Evolutionary conservation across 352 stramenopile genomes (phyloP).

Genomic region (Phytopythium vexans): DNA sequence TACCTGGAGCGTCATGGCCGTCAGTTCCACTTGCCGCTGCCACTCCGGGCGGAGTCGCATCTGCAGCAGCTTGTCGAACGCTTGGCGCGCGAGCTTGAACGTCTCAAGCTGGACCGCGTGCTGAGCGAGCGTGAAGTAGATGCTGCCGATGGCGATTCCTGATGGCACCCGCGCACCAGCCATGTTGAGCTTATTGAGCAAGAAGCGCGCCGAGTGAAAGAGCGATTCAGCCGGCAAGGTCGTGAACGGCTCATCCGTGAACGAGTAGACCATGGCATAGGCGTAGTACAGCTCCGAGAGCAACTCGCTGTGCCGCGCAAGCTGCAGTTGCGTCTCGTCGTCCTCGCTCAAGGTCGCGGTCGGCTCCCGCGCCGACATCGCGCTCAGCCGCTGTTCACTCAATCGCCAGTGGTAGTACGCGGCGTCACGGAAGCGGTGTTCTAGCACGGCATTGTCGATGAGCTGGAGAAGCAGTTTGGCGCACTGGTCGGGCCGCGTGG

Average conservation of each 20-base stretch:
- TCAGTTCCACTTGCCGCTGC: slow-evolving; percentile 88
- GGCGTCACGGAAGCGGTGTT: slow-evolving; percentile 87
- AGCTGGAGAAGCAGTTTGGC: slow-evolving; percentile 82
- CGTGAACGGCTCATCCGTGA: slow-evolving; percentile 94
- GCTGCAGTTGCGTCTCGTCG: slow-evolving; percentile 23
- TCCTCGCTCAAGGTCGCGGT: slow-evolving; percentile 8
- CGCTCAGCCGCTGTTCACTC: slow-evolving; percentile 73
- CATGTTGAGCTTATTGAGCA: slow-evolving; percentile 87
- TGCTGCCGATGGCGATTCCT: slow-evolving; percentile 88
- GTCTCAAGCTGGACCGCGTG: slow-evolving; percentile 88
- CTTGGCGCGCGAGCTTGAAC: slow-evolving; percentile 91
- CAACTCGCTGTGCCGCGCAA: slow-evolving; percentile 62
- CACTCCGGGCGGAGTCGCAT: slow-evolving; percentile 86
- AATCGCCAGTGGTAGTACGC: slow-evolving; percentile 94
- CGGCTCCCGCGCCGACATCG: slow-evolving; percentile 13
- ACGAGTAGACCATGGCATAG: slow-evolving; percentile 91
- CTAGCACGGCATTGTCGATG: slow-evolving; percentile 85
- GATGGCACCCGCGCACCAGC: slow-evolving; percentile 32
- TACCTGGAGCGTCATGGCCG: slow-evolving; percentile 90
- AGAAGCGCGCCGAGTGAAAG: slow-evolving; percentile 90
- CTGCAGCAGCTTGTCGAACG: slow-evolving; percentile 92
- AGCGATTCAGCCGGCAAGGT: slow-evolving; percentile 88
- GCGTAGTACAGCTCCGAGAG: slow-evolving; percentile 92
- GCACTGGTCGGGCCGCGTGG: slow-evolving; percentile 81
- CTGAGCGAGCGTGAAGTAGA: slow-evolving; percentile 95